Conservation (phyloP, 2,329 filamentous ascomycete species). For the Colletotrichum sp. region DNA sequence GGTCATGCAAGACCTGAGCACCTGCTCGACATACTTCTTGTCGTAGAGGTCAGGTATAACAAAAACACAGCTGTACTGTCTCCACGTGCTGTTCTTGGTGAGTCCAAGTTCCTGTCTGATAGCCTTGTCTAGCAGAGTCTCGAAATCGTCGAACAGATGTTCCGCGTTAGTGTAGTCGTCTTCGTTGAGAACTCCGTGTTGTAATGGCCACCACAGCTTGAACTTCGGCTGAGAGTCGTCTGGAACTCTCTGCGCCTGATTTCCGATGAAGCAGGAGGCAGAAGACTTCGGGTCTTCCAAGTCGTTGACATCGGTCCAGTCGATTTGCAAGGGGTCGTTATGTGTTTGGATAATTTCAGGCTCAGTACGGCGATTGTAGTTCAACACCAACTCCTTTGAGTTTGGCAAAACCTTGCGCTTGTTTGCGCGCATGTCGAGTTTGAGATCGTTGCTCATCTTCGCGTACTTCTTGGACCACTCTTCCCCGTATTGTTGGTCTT, state of each 20-base stretch:
- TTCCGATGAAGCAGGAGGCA: conserved; percentile 76
- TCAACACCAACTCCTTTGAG: conserved; percentile 92
- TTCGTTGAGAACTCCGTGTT: conserved; percentile 87
- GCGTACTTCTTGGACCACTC: conserved; percentile 79
- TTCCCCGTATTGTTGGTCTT: conserved; percentile 86
- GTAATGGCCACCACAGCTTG: conserved; percentile 91
- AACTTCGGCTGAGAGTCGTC: conserved; percentile 90
- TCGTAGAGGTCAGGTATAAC: conserved; percentile 97
- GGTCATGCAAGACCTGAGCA: conserved; percentile 83
- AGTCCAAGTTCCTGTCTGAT: conserved; percentile 85
- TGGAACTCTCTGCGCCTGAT: conserved; percentile 82
- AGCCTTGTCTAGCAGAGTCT: conserved; percentile 84
- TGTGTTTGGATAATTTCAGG: conserved; percentile 91
- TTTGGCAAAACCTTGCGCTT: conserved; percentile 97
- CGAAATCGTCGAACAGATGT: conserved; percentile 84
- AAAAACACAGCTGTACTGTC: conserved; percentile 94
- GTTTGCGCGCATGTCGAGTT: conserved; percentile 87
- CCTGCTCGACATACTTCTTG: conserved; percentile 85
- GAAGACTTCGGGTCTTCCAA: conserved; percentile 68
- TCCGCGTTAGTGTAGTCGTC: conserved; percentile 82
- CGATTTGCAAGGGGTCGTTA: conserved; percentile 91
- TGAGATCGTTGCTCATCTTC: conserved; percentile 85
- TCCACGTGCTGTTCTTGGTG: conserved; percentile 79
- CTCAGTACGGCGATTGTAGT: conserved; percentile 86
- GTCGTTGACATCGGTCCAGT: conserved; percentile 86